Conservation (phyloP, 2,329 filamentous ascomycete species). For the Phoma sp. region DNA sequence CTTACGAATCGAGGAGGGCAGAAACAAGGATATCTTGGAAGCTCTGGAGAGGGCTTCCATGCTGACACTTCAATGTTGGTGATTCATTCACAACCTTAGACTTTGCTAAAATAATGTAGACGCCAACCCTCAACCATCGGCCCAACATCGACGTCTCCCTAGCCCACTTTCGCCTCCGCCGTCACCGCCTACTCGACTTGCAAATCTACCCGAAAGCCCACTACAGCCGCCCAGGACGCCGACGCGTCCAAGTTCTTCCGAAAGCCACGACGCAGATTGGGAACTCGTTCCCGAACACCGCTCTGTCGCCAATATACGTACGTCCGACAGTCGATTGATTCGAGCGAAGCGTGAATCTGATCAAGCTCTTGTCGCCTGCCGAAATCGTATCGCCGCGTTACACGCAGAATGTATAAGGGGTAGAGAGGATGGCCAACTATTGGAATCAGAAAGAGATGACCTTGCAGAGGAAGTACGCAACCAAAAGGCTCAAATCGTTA, state of each 20-base stretch:
- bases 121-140: constrained; percentile 29
- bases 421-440: constrained; percentile 28
- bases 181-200: constrained; percentile 38
- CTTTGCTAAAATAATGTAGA: constrained; percentile 27
- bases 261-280: constrained; percentile 34
- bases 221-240: constrained; percentile 31
- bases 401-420: constrained; percentile 40
- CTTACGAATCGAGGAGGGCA: constrained; percentile 42
- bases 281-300: constrained; percentile 15
- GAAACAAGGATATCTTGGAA: constrained; percentile 47
- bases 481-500: constrained; percentile 38
- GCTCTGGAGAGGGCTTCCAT: constrained; percentile 45
- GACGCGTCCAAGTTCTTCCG: constrained; percentile 26
- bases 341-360: constrained; percentile 47
- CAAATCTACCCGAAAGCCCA: constrained; percentile 22
- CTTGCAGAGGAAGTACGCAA: constrained; percentile 37
- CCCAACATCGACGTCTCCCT: constrained; percentile 28
- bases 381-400: constrained; percentile 42
- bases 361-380: constrained; percentile 44
- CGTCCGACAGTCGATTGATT: constrained; percentile 44
- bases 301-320: constrained; percentile 31
- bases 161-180: constrained; percentile 43
- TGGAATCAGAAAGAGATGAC: constrained; percentile 25
- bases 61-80: constrained; percentile 48
- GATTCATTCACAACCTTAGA: not conserved